These are phyloP conservation scores for Candida maesae DNA, from an alignment of 805 yeast genomes.

Conservation along the genomic window DNA sequence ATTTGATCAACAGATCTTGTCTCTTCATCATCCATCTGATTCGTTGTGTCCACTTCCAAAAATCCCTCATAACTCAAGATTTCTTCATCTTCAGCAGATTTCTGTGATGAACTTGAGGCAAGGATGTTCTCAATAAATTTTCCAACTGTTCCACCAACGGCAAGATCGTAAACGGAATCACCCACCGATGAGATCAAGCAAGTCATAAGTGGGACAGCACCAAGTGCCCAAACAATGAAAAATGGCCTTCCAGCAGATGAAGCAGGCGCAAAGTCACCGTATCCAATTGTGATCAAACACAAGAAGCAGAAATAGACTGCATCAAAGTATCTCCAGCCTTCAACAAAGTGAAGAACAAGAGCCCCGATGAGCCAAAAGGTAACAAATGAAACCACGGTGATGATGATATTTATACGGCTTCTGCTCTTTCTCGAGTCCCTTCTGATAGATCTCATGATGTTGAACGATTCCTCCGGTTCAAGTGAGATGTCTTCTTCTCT, in stretches of 20 bases:
- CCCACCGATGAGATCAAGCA: conserved; percentile 69
- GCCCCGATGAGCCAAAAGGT: conserved; percentile 76
- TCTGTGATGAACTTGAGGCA: conserved; percentile 1
- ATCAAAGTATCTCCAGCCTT: conserved; percentile 69
- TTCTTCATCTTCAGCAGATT: conserved; percentile 1
- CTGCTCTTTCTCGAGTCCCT: conserved; percentile 35
- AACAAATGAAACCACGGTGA: conserved; percentile 43
- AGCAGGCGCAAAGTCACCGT: conserved; percentile 69
- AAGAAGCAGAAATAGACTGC: conserved; percentile 73
- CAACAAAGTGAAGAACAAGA: conserved; percentile 51
- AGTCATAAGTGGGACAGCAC: conserved; percentile 87
- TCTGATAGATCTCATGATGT: conserved; percentile 51
- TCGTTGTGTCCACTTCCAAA: not conserved
- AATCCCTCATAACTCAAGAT: not conserved
- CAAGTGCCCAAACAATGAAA: conserved; percentile 75
- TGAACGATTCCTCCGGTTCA: conserved; percentile 47
- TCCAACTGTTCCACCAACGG: conserved; percentile 18
- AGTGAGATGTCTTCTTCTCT: conserved; percentile 21
- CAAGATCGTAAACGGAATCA: conserved; percentile 45
- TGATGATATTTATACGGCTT: conserved; percentile 34
- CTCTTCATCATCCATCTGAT: conserved; percentile 15
- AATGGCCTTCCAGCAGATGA: conserved; percentile 65
- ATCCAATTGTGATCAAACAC: conserved; percentile 78
- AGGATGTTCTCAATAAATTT: conserved; percentile 8
- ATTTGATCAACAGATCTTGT: conserved; percentile 15